Base-by-base conservation (phyloP, 179 eudicot genomes). In the Beta corolliflora region DNA sequence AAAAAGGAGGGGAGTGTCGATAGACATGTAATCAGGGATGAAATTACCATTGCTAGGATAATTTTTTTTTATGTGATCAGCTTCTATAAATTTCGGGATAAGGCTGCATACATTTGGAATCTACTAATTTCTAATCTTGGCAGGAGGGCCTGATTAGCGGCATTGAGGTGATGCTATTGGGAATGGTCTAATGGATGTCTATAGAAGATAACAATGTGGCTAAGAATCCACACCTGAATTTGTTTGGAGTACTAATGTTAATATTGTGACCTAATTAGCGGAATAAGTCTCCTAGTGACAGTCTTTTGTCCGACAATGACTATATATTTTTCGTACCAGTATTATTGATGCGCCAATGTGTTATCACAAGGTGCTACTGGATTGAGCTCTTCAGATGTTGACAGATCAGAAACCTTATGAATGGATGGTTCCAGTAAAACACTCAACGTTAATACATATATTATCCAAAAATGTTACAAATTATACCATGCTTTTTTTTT, bases 401-500 rank as follows among this genome's bases (percentile, higher is more conserved):
- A 13, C n/a, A n/a, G n/a, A n/a, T n/a, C n/a, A 19, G 46, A 11
- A 45, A 70, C 14, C 36, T 66, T 23, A 0, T 48, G 10, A 25
- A 5, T 14, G 16, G 45, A 29, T 31, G 69, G 21, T 36, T 44
- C 25, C 55, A 59, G 19, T 45, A 45, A 9, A 29, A 70, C 14
- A 10, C 41, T 12, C 19, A 14, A n/a, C 29, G 41, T 61, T 55
- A 11, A 56, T 23, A 41, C 58, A 68, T 63, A 29, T 80, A 29
- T 61, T 44, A 31, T 65, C 14, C 60, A 66, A 72, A 61, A 13
- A 11, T 36, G 25, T 56, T 9, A 9, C 54, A 15, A 59, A 56
- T 29, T 56, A 18, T 74, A 83, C 41, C 67, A 44, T 82, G 80
- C 25, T n/a, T n/a, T n/a, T 41, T 65, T 15, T 82, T 74, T 75